Base-by-base conservation (phyloP, 805 yeast species). In the Candida silvatica region DNA sequence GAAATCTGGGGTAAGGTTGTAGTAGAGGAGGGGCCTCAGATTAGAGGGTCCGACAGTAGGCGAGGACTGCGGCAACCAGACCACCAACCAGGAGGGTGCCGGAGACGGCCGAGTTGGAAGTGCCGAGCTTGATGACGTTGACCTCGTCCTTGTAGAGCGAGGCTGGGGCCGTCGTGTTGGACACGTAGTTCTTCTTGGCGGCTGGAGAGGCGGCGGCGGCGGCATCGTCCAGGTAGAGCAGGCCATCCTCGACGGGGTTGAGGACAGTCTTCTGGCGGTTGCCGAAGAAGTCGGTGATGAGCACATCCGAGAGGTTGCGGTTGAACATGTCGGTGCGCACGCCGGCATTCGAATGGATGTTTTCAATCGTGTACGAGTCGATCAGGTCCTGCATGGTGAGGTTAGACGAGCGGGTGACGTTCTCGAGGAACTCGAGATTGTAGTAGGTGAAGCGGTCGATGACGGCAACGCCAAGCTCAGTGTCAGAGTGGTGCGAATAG, bases 401-500 rank as follows among this genome's bases (percentile, higher is more conserved):
- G 19, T 74, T 64, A 1, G 95, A 84, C 45, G 77, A 77, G 56
- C 77, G 82, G 37, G 82, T 80, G 34, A 92, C 77, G 25, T 54
- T 53, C 59, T 90, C 98, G 50, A 92, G 67, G 52, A 79, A 92
- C 39, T 87, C 96, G 46, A 92, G 67, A 35, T 86, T 88, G 59
- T 75, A 86, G 56, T 87, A 88, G 0, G 99, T 92, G 62, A 92
- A 92, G 48, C 98, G 67, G 57, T 92, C 99, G 50, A 92, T 92
- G 9, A 92, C 96, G 0, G 98, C 97, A 34, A 92, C 97, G 6
- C 99, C 99, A 32, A 92, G 76, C 49, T 90, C 97, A 30, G 81
- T 74, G 55, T 92, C 99, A 1, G 97, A 85, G 56, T 86, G 95
- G 51, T 92, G 97, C 2, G 97, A 87, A 52, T 87, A 92, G 2